Evolutionary conservation across 495 filamentous ascomycete genomes (phyloP), one percentile per base, ranked within the genome.

Genomic region (Astrocystis sublimbata): DNA sequence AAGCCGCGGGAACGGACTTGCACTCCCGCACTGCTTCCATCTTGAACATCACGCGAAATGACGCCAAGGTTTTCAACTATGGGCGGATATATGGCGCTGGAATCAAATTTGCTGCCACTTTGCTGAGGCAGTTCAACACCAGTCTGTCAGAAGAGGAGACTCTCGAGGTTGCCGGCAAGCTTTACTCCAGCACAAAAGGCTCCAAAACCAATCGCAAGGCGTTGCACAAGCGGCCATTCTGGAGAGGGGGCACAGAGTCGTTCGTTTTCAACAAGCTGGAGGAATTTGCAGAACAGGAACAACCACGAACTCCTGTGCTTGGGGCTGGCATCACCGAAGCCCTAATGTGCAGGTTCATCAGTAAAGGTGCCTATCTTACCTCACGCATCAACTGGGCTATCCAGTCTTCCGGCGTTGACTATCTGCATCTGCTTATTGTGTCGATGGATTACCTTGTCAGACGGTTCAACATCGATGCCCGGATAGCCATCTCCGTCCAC

Each of bases 361-460:
- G 85, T 73, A 92, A 89, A 68, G 93, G 93, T 30, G 91, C 88
- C 47, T 99, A 93, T 76, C 89, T 99, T 79, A 96, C 96, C 2
- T 94, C 90, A 35, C 87, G 94, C 17, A 97, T 99, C 78, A 99
- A 99, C 71, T 99, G 94, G 94, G 94, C 94, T 19, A 97, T 99
- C 64, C 94, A 99, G 67, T 96, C 92, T 2, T 94, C 90, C 7
- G 94, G 94, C 31, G 94, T 98, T 12, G 94, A 99, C 75, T 99
- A 99, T 75, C 85, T 99, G 10, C 94, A 99, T 67, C 88, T 99
- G 9, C 78, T 99, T 23, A 91, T 99, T 60, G 85, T 97, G 17
- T 81, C 86, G 26, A 99, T 98, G 94, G 93, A 98, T 71, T 94
- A 96, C 71, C 84, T 98, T 6, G 88, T 87, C 58, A 83, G 91